Evolutionary conservation across 192 early-diverging fungal species (phyloP), one percentile per base, ranked within the genome.

Genomic region (Gamsiella multidivaricata): DNA sequence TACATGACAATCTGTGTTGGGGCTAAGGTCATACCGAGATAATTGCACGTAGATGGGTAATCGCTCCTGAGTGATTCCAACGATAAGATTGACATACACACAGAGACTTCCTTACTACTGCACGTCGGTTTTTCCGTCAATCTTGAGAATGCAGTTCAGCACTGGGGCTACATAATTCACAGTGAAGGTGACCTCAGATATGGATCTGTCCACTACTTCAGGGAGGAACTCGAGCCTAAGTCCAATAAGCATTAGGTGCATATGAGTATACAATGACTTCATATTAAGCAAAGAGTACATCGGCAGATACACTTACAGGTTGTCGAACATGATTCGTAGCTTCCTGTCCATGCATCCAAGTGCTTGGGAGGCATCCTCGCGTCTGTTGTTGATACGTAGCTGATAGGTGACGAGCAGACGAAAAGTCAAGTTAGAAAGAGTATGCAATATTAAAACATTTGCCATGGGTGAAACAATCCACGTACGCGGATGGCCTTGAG

Each of bases 181-280:
- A 42, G 63, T 65, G 26, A 65, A 65, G 33, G 62, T 65, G 50
- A 65, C 49, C 37, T 65, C 63, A 32, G 63, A 65, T 28, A 65
- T 45, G 12, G 51, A 65, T 41, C 53, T 23, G 39, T 65, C 63
- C 63, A 45, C 39, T 41, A 45, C 39, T 5, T 65, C 63, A 31
- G 63, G 51, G 37, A 65, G 62, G 18, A 36, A 65, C 50, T 54
- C 62, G 18, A 54, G 22, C 20, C 62, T 65, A 43, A 37, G 41
- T 52, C 12, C 23, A 50, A 37, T 15, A 22, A n/a, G n/a, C n/a
- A n/a, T 37, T 29, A 51, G 34, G 31, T 32, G 32, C 15, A 51
- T 46, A 20, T 60, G 33, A 36, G 45, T 32, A 42, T 23, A 31
- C 23, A 17, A 8, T 26, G n/a, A 34, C 17, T 37, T 26, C 15